These are phyloP conservation scores for Linnemannia schmuckeri DNA, from an alignment of 192 early-diverging fungal species.

Conservation along the genomic window DNA sequence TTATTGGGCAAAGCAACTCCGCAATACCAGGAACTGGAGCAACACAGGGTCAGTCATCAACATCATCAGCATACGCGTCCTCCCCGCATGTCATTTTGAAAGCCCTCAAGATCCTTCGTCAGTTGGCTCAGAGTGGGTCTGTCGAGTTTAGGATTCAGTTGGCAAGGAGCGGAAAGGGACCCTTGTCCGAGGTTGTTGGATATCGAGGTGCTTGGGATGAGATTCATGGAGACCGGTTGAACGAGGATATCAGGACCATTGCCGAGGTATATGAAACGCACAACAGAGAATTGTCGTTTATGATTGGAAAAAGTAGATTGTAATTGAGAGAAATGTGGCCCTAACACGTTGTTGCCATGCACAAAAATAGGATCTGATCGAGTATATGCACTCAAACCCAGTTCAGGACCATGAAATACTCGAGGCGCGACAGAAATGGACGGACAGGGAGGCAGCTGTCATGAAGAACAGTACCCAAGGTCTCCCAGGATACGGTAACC, in stretches of 20 bases:
- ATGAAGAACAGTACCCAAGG: conserved; percentile 35
- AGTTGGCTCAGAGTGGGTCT: conserved; percentile 45
- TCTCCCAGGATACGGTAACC: conserved; percentile 40
- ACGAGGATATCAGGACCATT: conserved; percentile 34
- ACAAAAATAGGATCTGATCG: conserved; percentile 31
- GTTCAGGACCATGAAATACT: conserved; percentile 22
- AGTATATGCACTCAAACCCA: conserved; percentile 55
- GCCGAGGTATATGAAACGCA: conserved; percentile 20
- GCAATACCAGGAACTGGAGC: background rate
- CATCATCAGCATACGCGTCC: conserved; percentile 20
- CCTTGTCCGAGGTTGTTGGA: conserved; percentile 25
- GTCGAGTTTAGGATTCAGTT: conserved; percentile 30
- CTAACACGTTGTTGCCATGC: background rate
- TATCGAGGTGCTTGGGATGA: conserved; percentile 50
- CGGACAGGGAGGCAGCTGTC: conserved; percentile 28
- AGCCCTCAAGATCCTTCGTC: conserved; percentile 50
- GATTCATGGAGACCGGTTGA: conserved; percentile 42
- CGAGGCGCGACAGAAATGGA: background rate
- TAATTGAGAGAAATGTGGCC: background rate
- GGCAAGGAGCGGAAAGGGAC: conserved; percentile 28
- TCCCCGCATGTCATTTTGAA: conserved; percentile 44
- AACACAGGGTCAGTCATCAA: background rate
- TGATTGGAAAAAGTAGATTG: background rate
- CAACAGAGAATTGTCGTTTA: too few species aligned
- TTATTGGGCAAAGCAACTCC: background rate